Conservation (phyloP, 2,329 filamentous ascomycete species). For the Sporothrix sp. region DNA sequence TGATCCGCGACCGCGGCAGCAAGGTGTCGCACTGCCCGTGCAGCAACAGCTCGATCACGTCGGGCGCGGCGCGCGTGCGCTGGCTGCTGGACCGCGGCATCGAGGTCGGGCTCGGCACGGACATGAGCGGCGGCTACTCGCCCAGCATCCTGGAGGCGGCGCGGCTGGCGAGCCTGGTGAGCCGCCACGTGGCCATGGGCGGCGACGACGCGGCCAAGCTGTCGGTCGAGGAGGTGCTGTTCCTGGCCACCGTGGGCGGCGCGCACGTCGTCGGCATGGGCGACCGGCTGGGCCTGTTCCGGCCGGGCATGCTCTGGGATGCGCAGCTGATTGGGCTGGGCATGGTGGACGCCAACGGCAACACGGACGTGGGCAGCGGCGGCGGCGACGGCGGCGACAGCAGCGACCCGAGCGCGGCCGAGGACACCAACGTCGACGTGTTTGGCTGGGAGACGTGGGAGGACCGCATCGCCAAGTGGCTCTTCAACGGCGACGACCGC, state of each 20-base stretch:
- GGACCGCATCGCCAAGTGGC: constrained; percentile 83
- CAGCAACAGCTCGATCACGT: constrained; percentile 74
- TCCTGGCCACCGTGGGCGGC: constrained; percentile 79
- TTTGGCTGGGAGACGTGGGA: constrained; percentile 91
- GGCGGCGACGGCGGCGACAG: neutral
- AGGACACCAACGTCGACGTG: constrained; percentile 63
- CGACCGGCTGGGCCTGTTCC: constrained; percentile 67
- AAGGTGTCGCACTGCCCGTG: constrained; percentile 81
- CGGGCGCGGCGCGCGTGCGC: constrained; percentile 67
- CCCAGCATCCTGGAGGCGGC: constrained; percentile 75
- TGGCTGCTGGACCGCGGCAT: constrained; percentile 65
- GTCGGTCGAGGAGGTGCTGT: constrained; percentile 76
- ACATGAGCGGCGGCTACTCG: constrained; percentile 81
- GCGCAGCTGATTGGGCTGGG: constrained; percentile 69
- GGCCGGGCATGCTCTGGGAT: constrained; percentile 82
- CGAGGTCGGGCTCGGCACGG: constrained; percentile 77
- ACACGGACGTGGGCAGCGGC: constrained; percentile 20
- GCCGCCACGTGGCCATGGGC: constrained; percentile 57
- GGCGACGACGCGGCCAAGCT: constrained; percentile 51
- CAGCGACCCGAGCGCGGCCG: constrained; percentile 16
- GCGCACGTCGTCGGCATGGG: constrained; percentile 70
- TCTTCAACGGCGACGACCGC: constrained; percentile 86
- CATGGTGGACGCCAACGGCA: constrained; percentile 34
- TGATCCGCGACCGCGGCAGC: constrained; percentile 51
- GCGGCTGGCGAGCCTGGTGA: constrained; percentile 70